Percentiles rank a stretch among this genome's conserved stretches.
Conservation (phyloP, 768 basidiomycete genomes). For the Suillus ampliporus region DNA sequence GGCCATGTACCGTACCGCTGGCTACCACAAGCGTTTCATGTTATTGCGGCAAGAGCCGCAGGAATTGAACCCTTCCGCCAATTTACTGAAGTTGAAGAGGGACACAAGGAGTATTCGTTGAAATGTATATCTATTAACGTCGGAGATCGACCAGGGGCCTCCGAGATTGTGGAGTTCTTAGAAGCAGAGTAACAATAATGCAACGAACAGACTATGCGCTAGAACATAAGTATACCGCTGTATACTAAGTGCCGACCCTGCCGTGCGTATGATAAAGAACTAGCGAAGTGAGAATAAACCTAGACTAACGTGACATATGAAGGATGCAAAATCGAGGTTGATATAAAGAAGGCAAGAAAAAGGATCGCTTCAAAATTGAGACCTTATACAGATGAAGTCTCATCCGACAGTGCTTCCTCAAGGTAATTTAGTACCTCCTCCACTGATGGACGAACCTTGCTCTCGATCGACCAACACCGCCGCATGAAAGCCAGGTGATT, state of each 20-base stretch:
- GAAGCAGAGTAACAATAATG: background rate
- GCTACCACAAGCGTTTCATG: slow-evolving; percentile 21
- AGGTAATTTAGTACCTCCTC: slow-evolving; percentile 24
- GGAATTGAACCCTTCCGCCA: background rate
- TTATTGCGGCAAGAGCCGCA: slow-evolving; percentile 14
- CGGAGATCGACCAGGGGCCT: background rate
- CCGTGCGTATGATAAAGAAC: background rate
- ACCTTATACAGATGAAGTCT: background rate
- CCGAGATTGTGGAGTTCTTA: background rate
- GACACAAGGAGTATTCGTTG: background rate
- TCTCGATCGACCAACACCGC: slow-evolving; percentile 33
- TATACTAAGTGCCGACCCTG: background rate
- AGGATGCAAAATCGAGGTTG: background rate
- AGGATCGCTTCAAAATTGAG: background rate
- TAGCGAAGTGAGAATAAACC: background rate
- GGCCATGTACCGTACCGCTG: slow-evolving; percentile 32
- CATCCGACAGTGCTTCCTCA: background rate
- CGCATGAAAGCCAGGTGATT: slow-evolving; percentile 27
- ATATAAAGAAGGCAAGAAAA: too few species aligned
- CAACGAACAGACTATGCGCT: background rate
- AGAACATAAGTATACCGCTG: background rate
- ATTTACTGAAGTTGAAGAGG: background rate
- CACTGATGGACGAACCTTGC: slow-evolving; percentile 19
- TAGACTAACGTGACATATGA: too few species aligned
- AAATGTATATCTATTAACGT: background rate